Percentiles rank a stretch among this genome's conserved stretches.
Conservation (phyloP, 2,329 filamentous ascomycete genomes). For the Talaromyces sp. region DNA sequence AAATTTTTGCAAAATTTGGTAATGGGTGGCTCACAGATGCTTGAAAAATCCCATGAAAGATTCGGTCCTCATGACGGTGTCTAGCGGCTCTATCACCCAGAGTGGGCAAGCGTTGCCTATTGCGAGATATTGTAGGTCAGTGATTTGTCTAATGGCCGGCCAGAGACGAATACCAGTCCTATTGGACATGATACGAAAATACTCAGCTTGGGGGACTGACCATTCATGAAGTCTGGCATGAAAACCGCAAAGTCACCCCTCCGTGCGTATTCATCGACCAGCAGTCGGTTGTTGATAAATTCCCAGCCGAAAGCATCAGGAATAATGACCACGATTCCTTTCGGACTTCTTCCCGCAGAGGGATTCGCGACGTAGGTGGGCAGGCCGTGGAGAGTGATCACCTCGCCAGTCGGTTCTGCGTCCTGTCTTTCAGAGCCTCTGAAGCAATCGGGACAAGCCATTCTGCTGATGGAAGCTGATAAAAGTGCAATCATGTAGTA, state of each 20-base stretch:
- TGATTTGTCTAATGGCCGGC: neutral
- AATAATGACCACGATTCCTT: constrained; percentile 55
- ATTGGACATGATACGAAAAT: neutral
- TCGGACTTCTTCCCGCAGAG: constrained; percentile 28
- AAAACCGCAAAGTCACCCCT: constrained; percentile 47
- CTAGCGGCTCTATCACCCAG: constrained; percentile 28
- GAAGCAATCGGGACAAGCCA: neutral
- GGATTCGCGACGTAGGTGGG: neutral
- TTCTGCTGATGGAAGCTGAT: neutral
- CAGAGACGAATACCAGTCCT: neutral
- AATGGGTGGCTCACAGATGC: constrained; percentile 38
- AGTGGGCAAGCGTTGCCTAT: constrained; percentile 26
- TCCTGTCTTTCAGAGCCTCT: neutral
- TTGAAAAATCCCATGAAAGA: constrained; percentile 43
- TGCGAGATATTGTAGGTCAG: constrained; percentile 61
- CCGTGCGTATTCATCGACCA: constrained; percentile 57
- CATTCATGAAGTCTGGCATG: neutral
- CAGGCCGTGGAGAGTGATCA: neutral
- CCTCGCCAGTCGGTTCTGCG: neutral
- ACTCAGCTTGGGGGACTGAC: neutral
- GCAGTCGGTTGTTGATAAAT: constrained; percentile 53
- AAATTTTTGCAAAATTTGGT: neutral
- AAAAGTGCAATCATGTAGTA: neutral
- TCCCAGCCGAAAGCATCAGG: constrained; percentile 58
- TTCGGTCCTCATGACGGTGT: constrained; percentile 26